Conservation (phyloP, 352 stramenopile genomes). For the Phytophthora colocasiae region DNA sequence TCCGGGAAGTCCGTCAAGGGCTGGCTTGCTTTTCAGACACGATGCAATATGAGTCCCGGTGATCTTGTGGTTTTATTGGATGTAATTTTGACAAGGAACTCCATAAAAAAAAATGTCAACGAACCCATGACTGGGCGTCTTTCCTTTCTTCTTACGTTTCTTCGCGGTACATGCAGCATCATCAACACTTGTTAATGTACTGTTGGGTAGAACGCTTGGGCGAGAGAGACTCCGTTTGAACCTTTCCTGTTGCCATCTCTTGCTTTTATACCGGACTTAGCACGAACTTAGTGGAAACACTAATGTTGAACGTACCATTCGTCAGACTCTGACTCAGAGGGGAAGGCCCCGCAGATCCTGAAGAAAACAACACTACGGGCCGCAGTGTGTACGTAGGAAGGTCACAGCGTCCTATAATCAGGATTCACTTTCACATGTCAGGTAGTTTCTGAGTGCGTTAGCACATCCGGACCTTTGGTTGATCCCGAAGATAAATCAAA, state of each 20-base stretch:
- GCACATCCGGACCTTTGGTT: too few relatives aligned
- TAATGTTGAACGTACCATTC: not conserved
- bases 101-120: conserved; percentile 2
- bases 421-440: too few relatives aligned
- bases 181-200: conserved; percentile 8
- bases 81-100: conserved; percentile 18
- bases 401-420: too few relatives aligned
- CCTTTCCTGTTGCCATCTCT: too few relatives aligned
- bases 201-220: conserved; percentile 24
- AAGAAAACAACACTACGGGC: too few relatives aligned
- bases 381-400: too few relatives aligned
- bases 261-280: too few relatives aligned
- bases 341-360: too few relatives aligned
- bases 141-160: conserved; percentile 24
- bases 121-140: conserved; percentile 31
- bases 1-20: conserved; percentile 44
- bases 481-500: conserved; percentile 29
- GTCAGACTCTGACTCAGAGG: too few relatives aligned
- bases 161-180: conserved; percentile 1
- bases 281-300: not conserved
- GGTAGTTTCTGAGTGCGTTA: too few relatives aligned
- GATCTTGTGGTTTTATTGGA: conserved; percentile 12
- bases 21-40: conserved; percentile 44
- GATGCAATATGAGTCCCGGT: conserved; percentile 41
- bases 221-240: conserved; percentile 19